A percentile compares a stretch with the other conserved stretches of the same genome.
These are phyloP conservation scores for Panaeolus papilionaceus DNA, from an alignment of 768 basidiomycete genomes.

Conservation along the genomic window DNA sequence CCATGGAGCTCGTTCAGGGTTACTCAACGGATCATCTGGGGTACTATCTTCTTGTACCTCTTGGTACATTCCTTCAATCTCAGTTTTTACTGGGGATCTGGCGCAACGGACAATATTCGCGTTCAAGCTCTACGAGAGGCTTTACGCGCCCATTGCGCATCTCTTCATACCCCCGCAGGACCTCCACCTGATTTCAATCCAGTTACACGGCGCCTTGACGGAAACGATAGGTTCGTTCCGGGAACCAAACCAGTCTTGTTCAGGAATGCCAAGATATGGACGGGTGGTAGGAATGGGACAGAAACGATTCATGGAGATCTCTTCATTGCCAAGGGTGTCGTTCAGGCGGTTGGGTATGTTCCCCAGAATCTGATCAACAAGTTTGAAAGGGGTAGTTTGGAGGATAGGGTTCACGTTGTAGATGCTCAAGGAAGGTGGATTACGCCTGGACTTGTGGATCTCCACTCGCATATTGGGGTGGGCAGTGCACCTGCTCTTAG, in stretches of 20 bases:
- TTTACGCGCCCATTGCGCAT: neutral
- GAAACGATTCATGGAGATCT: constrained; percentile 68
- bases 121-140: neutral
- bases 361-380: constrained; percentile 42
- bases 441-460: constrained; percentile 50
- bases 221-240: constrained; percentile 61
- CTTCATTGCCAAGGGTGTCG: constrained; percentile 68
- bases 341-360: constrained; percentile 64
- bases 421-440: constrained; percentile 72
- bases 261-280: constrained; percentile 72
- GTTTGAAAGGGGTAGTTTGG: constrained; percentile 43
- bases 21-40: no score
- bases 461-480: constrained; percentile 51
- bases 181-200: neutral
- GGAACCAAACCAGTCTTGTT: constrained; percentile 76
- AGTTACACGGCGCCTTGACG: neutral
- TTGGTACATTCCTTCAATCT: neutral
- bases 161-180: neutral
- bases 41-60: no score
- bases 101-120: neutral
- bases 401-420: constrained; percentile 34
- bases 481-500: constrained; percentile 36
- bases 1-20: no score
- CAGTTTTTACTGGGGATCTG: neutral
- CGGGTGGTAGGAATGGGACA: constrained; percentile 59